Base-by-base conservation (phyloP, 306 rosid species). In the Adenanthera pavonina region DNA sequence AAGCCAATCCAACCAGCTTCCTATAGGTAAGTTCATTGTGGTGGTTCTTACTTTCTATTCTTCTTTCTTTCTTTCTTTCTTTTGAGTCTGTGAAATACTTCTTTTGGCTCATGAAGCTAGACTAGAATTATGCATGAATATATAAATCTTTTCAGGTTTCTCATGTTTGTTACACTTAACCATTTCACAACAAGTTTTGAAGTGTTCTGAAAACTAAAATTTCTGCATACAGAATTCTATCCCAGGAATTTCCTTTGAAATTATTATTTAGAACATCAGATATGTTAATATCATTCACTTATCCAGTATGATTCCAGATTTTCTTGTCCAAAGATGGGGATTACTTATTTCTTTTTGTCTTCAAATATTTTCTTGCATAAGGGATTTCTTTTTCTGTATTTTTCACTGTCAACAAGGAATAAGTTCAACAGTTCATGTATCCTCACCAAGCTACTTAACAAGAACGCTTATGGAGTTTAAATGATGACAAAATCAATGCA, bases 1-100 rank as follows among this genome's bases (percentile, higher is more conserved):
- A 30, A 86, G 85, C 84, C 93, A 90, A 40, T 89, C 97, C 41
- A 86, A 82, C 73, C 74, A 87, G 74, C 83, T 65, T 65, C 87
- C 92, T 6, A 69, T 86, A 54, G 98, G 98, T 94, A 82, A 74
- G 85, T 82, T 64, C n/a, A 48, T 70, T 46, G 0, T 46, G 75
- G 3, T 46, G 40, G 17, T 44, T 44, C 43, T 25, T 74, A 48
- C 52, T 36, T 79, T 41, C 36, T 9, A 20, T 25, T 59, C 62
- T 56, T 19, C 35, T 25, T 56, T 9, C 35, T 67, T 67, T 40
- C 25, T 43, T 68, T 67, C 6, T n/a, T 35, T 20, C 30, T 8
- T 46, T 33, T 20, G 10, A 74, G 36, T 54, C 78, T 38, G 11
- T 56, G n/a, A 38, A 70, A 13, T 69, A 25, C 20, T 47, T 11